Percentiles rank a stretch among this genome's conserved stretches.
phyloP scores from a whole-genome alignment of 495 filamentous ascomycete species.

The Pyronema domesticum region DNA sequence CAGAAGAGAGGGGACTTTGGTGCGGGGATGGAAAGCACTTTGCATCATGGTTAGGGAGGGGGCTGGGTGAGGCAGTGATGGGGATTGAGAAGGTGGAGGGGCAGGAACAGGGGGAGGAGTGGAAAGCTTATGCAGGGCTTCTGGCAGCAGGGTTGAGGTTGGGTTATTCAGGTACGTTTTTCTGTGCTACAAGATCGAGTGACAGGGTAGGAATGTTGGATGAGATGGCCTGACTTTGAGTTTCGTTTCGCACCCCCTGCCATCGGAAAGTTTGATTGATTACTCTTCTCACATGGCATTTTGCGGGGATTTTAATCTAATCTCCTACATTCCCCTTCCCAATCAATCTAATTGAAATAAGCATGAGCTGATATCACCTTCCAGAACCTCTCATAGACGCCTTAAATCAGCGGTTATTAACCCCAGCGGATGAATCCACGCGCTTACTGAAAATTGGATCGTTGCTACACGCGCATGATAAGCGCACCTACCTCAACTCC shows the following conservation, averaged over 20 bases:
- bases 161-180: slow-evolving; percentile 50
- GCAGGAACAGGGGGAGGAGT: slow-evolving; percentile 32
- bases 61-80: slow-evolving; percentile 7
- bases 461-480: slow-evolving; percentile 13
- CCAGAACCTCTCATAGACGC: slow-evolving; percentile 40
- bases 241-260: too few relatives aligned
- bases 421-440: slow-evolving; percentile 9
- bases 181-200: not conserved
- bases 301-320: too few relatives aligned
- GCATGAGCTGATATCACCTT: slow-evolving; percentile 13
- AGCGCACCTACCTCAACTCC: slow-evolving; percentile 15
- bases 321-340: too few relatives aligned
- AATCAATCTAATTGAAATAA: not conserved
- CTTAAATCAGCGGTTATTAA: slow-evolving; percentile 8
- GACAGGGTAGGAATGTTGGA: not conserved
- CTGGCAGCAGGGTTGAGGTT: slow-evolving; percentile 48
- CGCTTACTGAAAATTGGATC: slow-evolving; percentile 18
- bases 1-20: slow-evolving; percentile 34
- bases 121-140: slow-evolving; percentile 42
- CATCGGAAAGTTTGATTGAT: too few relatives aligned
- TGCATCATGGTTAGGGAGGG: slow-evolving; percentile 54
- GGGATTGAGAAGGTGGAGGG: slow-evolving; percentile 19
- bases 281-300: too few relatives aligned
- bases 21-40: slow-evolving; percentile 46
- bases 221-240: too few relatives aligned